Evolutionary conservation across 2,329 filamentous ascomycete species (phyloP).

Genomic region (Fusarium annulatum): DNA sequence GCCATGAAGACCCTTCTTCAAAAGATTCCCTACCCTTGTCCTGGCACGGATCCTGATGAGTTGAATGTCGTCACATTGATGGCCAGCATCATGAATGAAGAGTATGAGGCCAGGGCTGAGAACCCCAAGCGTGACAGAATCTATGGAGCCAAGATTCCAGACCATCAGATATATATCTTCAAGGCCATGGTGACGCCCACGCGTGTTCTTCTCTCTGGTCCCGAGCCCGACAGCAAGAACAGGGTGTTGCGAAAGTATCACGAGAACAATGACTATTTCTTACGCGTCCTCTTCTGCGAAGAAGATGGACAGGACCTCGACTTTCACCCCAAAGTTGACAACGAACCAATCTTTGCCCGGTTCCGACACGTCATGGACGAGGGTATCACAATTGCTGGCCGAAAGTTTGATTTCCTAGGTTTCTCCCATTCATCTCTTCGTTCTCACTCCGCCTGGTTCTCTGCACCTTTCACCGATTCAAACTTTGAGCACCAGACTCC

Average conservation of each 20-base stretch:
- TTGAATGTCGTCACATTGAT: conserved; percentile 57
- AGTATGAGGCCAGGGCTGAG: conserved; percentile 50
- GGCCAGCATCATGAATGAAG: conserved; percentile 52
- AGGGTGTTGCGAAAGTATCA: conserved; percentile 75
- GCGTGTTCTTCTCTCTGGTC: conserved; percentile 66
- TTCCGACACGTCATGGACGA: conserved; percentile 69
- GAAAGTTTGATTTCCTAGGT: conserved; percentile 74
- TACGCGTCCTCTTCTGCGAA: conserved; percentile 79
- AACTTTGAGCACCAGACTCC: conserved; percentile 50
- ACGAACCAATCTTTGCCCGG: conserved; percentile 63
- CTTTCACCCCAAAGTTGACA: conserved; percentile 62
- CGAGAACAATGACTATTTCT: conserved; percentile 69
- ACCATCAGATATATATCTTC: conserved; percentile 63
- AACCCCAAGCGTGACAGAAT: conserved; percentile 39
- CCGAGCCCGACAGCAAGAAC: conserved; percentile 75
- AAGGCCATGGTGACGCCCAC: conserved; percentile 70
- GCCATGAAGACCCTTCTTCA: conserved; percentile 65
- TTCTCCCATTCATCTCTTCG: conserved; percentile 84
- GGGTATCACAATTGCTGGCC: conserved; percentile 72
- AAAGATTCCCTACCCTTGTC: conserved; percentile 65
- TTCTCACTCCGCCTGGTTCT: conserved; percentile 76
- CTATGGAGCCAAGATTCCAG: conserved; percentile 44
- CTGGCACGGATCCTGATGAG: conserved; percentile 57
- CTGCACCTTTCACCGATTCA: conserved; percentile 58
- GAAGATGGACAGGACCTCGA: conserved; percentile 75